phyloP scores from a whole-genome alignment of 1,139 yeast genomes.

The Magnusiomyces sp. region DNA sequence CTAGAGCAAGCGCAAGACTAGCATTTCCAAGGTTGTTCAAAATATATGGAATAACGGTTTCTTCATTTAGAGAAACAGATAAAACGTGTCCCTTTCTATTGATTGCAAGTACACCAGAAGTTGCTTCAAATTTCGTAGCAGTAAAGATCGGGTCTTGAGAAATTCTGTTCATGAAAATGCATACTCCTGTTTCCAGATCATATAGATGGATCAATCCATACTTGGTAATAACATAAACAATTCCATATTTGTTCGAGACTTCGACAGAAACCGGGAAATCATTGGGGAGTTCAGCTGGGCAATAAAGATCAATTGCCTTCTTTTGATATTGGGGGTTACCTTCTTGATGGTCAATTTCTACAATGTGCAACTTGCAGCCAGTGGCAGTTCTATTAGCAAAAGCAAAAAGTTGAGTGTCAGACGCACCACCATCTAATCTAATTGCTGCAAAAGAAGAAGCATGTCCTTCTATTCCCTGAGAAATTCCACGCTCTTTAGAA shows the following conservation, averaged over 20 bases:
- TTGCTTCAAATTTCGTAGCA: constrained; percentile 59
- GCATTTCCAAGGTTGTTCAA: constrained; percentile 81
- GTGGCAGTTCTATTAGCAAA: constrained; percentile 80
- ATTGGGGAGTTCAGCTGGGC: constrained; percentile 93
- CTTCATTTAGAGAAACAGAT: constrained; percentile 81
- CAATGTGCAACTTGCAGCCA: constrained; percentile 82
- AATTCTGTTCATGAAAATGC: constrained; percentile 91
- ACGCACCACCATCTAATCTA: constrained; percentile 61
- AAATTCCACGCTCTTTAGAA: constrained; percentile 79
- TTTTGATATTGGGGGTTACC: constrained; percentile 79
- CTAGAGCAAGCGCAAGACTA: constrained; percentile 75
- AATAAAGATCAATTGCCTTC: constrained; percentile 85
- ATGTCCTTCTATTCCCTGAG: constrained; percentile 97
- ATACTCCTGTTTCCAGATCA: constrained; percentile 86
- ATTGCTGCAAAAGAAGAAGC: constrained; percentile 83
- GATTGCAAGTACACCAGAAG: constrained; percentile 83
- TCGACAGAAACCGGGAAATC: constrained; percentile 96
- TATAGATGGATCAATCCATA: constrained; percentile 94
- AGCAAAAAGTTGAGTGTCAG: constrained; percentile 78
- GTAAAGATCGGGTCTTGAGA: constrained; percentile 95
- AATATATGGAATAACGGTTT: constrained; percentile 82
- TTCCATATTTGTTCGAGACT: constrained; percentile 77
- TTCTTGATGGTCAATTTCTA: constrained; percentile 91
- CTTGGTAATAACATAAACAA: constrained; percentile 83
- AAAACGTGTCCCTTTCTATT: constrained; percentile 94